phyloP scores from a whole-genome alignment of 2,329 filamentous ascomycete genomes.

The Phialophora chinensis region DNA sequence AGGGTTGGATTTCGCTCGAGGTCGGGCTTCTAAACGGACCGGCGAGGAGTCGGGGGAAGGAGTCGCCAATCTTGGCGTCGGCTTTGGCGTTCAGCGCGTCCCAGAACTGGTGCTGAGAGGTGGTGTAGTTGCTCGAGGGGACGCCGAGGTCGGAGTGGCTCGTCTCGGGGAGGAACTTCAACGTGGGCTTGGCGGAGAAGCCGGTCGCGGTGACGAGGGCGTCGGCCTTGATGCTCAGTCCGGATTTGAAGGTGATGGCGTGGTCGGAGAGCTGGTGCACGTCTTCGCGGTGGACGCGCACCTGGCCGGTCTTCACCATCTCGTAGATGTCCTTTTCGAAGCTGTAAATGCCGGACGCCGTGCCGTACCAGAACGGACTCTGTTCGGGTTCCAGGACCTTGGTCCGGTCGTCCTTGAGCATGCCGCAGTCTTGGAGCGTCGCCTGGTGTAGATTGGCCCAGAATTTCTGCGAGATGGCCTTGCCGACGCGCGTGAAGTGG shows the following conservation, averaged over 20 bases:
- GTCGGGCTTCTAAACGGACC: constrained; percentile 47
- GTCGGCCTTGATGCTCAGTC: constrained; percentile 54
- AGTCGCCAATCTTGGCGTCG: constrained; percentile 54
- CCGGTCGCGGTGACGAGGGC: constrained; percentile 63
- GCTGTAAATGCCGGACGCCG: constrained; percentile 65
- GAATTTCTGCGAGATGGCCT: constrained; percentile 56
- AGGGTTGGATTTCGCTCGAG: constrained; percentile 41
- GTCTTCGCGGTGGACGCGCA: constrained; percentile 63
- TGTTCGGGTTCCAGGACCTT: constrained; percentile 49
- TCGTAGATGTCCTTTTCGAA: constrained; percentile 64
- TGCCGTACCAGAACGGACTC: constrained; percentile 60
- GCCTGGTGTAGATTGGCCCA: constrained; percentile 60
- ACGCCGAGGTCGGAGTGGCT: constrained; percentile 56
- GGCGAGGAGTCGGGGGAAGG: constrained; percentile 48
- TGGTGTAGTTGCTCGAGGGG: constrained; percentile 44
- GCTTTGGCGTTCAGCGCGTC: constrained; percentile 48
- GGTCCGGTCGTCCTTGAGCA: constrained; percentile 52
- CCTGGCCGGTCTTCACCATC: constrained; percentile 59
- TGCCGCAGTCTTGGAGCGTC: constrained; percentile 55
- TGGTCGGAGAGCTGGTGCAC: constrained; percentile 56
- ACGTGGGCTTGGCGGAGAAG: constrained; percentile 58
- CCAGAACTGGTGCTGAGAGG: constrained; percentile 44
- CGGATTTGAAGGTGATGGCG: constrained; percentile 58
- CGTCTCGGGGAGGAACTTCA: constrained; percentile 55
- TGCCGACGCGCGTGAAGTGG: constrained; percentile 59